Conservation (phyloP, 768 basidiomycete species). For the Mycena belliarum region DNA sequence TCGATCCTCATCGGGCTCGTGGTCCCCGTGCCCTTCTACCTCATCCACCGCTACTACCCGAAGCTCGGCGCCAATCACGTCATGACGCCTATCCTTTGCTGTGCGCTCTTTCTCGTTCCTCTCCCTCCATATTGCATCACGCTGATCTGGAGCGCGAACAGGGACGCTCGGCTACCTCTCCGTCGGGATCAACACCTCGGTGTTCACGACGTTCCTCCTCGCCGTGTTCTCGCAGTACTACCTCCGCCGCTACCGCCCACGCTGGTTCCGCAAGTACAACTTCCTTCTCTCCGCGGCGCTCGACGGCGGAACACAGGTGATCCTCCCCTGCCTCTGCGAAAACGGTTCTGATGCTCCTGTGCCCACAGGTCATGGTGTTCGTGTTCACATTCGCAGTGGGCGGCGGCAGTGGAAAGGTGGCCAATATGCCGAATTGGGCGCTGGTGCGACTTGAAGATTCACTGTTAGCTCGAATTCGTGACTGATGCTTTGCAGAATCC, state of each 20-base stretch:
- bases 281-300: constrained; percentile 42
- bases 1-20: constrained; percentile 45
- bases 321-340: constrained; percentile 32
- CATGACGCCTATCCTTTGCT: constrained; percentile 49
- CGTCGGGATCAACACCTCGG: constrained; percentile 51
- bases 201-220: constrained; percentile 41
- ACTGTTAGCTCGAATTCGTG: too few relatives aligned
- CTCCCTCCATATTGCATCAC: neutral
- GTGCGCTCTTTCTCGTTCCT: neutral
- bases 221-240: constrained; percentile 50
- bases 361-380: constrained; percentile 56
- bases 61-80: constrained; percentile 46
- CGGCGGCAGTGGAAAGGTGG: constrained; percentile 42
- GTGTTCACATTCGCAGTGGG: constrained; percentile 53
- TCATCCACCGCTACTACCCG: constrained; percentile 45
- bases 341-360: constrained; percentile 34
- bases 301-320: constrained; percentile 42
- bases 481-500: neutral
- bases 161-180: constrained; percentile 51
- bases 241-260: constrained; percentile 43
- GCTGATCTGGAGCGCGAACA: constrained; percentile 17
- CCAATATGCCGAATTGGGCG: constrained; percentile 39
- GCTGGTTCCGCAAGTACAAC: constrained; percentile 49
- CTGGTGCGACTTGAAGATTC: constrained; percentile 28
- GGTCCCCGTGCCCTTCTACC: constrained; percentile 55